These are phyloP conservation scores for Cladosporium halotolerans DNA, from an alignment of 2,329 filamentous ascomycete species.

Conservation along the genomic window DNA sequence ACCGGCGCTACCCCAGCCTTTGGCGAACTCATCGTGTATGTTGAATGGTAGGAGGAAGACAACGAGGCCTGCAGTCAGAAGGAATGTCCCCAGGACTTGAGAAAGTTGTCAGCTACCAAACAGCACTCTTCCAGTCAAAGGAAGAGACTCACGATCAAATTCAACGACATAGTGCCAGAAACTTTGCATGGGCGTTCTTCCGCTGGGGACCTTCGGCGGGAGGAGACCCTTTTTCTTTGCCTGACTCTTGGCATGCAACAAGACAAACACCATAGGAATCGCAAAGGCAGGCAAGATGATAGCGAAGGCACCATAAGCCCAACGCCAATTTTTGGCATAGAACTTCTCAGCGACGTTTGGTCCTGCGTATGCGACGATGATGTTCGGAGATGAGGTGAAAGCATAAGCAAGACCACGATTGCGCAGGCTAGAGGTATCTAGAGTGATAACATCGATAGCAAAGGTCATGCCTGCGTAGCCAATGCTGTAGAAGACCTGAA, in stretches of 20 bases:
- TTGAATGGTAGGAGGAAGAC: slow-evolving; percentile 63
- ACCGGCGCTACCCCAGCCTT: slow-evolving; percentile 32
- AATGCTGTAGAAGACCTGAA: slow-evolving; percentile 58
- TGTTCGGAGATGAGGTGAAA: slow-evolving; percentile 57
- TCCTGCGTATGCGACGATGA: slow-evolving; percentile 58
- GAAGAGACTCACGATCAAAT: slow-evolving; percentile 48
- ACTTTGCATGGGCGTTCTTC: slow-evolving; percentile 43
- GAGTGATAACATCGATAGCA: slow-evolving; percentile 1
- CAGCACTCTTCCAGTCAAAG: background rate
- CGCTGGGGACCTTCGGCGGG: slow-evolving; percentile 33
- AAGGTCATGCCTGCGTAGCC: slow-evolving; percentile 35
- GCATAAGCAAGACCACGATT: slow-evolving; percentile 61
- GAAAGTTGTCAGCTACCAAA: background rate
- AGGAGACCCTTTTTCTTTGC: slow-evolving; percentile 51
- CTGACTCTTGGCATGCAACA: slow-evolving; percentile 54
- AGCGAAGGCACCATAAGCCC: slow-evolving; percentile 62
- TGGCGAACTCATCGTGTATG: slow-evolving; percentile 34
- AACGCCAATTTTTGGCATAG: slow-evolving; percentile 50
- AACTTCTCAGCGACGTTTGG: slow-evolving; percentile 21
- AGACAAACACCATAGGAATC: slow-evolving; percentile 53
- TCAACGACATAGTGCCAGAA: slow-evolving; percentile 52
- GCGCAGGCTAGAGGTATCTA: slow-evolving; percentile 58
- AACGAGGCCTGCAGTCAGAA: slow-evolving; percentile 54
- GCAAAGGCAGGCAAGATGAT: slow-evolving; percentile 58
- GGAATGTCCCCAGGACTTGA: slow-evolving; percentile 51